Evolutionary conservation across 2,329 filamentous ascomycete genomes (phyloP).

Genomic region (Aspergillus intermedius): DNA sequence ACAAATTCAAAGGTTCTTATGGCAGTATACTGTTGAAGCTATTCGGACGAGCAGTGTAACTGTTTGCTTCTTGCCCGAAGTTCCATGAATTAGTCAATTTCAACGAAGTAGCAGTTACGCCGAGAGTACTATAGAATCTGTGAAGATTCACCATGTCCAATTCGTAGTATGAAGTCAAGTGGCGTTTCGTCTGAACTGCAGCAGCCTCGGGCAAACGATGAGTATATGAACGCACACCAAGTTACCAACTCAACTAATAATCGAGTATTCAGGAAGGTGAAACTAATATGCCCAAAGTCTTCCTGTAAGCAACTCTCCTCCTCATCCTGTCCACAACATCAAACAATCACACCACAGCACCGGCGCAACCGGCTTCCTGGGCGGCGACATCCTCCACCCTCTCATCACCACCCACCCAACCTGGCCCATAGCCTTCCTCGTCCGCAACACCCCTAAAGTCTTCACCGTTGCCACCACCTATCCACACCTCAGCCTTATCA

Average conservation of each 20-base stretch:
- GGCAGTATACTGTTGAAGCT: too few species aligned
- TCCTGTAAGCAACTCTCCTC: background rate
- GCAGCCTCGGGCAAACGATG: background rate
- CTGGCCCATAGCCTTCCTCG: background rate
- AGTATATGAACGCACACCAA: background rate
- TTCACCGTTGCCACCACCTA: too few species aligned
- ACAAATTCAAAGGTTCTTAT: too few species aligned
- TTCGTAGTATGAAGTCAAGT: background rate
- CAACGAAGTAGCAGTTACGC: background rate
- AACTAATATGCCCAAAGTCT: background rate
- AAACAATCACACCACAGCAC: background rate
- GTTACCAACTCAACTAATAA: background rate
- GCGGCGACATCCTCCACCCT: background rate
- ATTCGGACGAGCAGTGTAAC: too few species aligned
- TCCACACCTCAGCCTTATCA: background rate
- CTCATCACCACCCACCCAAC: background rate
- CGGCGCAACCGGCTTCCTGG: background rate
- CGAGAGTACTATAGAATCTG: too few species aligned
- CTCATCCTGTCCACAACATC: too few species aligned
- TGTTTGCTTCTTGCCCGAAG: too few species aligned
- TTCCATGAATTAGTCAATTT: too few species aligned
- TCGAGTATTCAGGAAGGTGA: background rate
- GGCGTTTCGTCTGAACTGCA: background rate
- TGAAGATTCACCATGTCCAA: background rate
- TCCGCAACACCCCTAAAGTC: background rate